Evolutionary conservation across 805 yeast species (phyloP).

Genomic region (Pichia nakasei): DNA sequence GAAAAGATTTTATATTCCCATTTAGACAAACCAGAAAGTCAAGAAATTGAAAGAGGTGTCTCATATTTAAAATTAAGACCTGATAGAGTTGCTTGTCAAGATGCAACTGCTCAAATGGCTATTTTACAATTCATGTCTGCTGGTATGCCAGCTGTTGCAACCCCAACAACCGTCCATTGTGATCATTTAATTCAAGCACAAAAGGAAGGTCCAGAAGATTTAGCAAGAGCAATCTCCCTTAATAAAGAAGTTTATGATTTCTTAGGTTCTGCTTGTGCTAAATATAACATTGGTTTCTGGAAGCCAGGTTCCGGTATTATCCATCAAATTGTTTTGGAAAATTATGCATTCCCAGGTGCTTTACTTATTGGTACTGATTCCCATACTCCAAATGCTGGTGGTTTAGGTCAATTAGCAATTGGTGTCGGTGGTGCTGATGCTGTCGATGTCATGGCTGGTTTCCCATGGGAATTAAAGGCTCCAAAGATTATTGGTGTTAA

Average conservation of each 20-base stretch:
- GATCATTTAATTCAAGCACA: slow-evolving; percentile 97
- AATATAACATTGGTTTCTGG: slow-evolving; percentile 97
- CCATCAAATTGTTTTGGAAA: slow-evolving; percentile 95
- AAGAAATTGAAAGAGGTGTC: slow-evolving; percentile 66
- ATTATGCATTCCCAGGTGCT: slow-evolving; percentile 93
- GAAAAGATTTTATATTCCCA: slow-evolving; percentile 94
- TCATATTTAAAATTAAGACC: slow-evolving; percentile 90
- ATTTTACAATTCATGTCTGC: slow-evolving; percentile 96
- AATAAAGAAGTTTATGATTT: slow-evolving; percentile 96
- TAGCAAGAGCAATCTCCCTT: slow-evolving; percentile 68
- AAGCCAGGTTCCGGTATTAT: slow-evolving; percentile 99
- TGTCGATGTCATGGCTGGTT: slow-evolving; percentile 92
- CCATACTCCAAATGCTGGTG: slow-evolving; percentile 99
- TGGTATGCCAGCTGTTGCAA: slow-evolving; percentile 77
- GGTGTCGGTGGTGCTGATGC: slow-evolving; percentile 99
- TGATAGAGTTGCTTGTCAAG: slow-evolving; percentile 99
- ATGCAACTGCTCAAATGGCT: slow-evolving; percentile 99
- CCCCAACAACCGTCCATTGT: slow-evolving; percentile 95
- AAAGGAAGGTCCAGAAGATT: slow-evolving; percentile 81
- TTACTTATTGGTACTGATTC: slow-evolving; percentile 98
- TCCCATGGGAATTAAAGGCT: slow-evolving; percentile 98
- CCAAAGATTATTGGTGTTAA: slow-evolving; percentile 93
- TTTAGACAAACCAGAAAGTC: slow-evolving; percentile 78
- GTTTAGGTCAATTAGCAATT: slow-evolving; percentile 95
- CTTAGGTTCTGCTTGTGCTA: slow-evolving; percentile 84